Conservation (phyloP, 148 eudicot genomes). For the Rhododendron molle region DNA sequence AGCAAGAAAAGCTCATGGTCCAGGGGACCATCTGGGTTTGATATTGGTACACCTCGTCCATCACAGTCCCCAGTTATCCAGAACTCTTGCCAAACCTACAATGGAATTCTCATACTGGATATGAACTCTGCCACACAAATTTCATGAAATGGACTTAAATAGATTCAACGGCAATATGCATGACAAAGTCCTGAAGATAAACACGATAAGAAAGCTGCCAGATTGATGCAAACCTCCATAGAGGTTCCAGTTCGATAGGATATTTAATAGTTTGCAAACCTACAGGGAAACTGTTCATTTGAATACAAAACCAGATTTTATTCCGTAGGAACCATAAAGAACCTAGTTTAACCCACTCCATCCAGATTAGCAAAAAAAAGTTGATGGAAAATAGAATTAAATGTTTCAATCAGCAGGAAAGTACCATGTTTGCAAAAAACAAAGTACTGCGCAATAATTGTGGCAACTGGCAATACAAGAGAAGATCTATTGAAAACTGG, state of each 20-base stretch:
- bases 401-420: background rate
- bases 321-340: background rate
- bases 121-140: background rate
- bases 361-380: conserved; percentile 17
- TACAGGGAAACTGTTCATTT: background rate
- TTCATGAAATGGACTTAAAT: background rate
- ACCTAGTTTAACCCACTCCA: background rate
- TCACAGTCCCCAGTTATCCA: too few relatives aligned
- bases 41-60: too few relatives aligned
- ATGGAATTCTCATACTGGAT: background rate
- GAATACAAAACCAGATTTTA: background rate
- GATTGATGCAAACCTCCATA: background rate
- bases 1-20: too few relatives aligned
- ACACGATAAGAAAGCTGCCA: background rate
- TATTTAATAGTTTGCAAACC: background rate
- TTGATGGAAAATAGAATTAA: background rate
- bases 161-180: background rate
- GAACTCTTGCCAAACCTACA: too few relatives aligned
- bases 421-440: too few relatives aligned
- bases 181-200: background rate
- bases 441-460: background rate
- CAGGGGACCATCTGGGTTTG: too few relatives aligned
- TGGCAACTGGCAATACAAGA: background rate
- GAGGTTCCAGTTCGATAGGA: background rate
- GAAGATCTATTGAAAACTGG: background rate